Percentiles rank a stretch among this genome's conserved stretches.
Evolutionary conservation across 352 stramenopile species (phyloP).

Genomic region (Thalassiosira delicatula): DNA sequence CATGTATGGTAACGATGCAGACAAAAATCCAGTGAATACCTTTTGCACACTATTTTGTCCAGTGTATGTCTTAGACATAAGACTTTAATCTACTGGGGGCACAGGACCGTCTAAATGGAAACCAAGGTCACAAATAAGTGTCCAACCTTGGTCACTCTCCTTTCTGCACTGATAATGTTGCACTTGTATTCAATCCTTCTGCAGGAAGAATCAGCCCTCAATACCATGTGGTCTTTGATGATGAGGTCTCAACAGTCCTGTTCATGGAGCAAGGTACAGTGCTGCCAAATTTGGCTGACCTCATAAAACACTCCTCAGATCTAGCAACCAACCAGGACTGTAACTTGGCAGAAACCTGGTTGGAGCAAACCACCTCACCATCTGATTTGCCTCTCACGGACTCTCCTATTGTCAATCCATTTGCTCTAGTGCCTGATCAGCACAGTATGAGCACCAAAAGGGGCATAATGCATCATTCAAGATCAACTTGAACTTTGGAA

Average conservation of each 20-base stretch:
- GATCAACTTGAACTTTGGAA: not conserved
- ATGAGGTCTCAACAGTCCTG: conserved; percentile 18
- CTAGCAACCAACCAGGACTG: not conserved
- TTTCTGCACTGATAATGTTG: conserved; percentile 46
- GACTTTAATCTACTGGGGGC: conserved; percentile 31
- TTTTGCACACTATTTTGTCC: conserved; percentile 44
- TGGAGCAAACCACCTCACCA: too few species aligned
- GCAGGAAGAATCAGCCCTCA: conserved; percentile 57
- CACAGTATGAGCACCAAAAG: not conserved
- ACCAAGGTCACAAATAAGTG: conserved; percentile 15
- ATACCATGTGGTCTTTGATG: conserved; percentile 59
- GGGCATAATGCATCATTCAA: not conserved
- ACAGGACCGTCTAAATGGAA: conserved; percentile 54
- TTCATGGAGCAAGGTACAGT: conserved; percentile 14
- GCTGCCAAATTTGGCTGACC: conserved; percentile 20
- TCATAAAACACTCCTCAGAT: conserved; percentile 12
- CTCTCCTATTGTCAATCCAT: not conserved
- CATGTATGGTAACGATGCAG: conserved; percentile 4
- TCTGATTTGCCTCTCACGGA: not conserved
- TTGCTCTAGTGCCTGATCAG: not conserved
- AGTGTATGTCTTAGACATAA: conserved; percentile 30
- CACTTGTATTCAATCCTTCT: conserved; percentile 50
- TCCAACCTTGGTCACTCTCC: conserved; percentile 48
- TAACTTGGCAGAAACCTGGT: conserved; percentile 15
- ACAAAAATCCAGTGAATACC: conserved; percentile 14